Percentiles rank a stretch among this genome's conserved stretches.
Conservation (phyloP, 306 rosid genomes). For the Leucaena leucocephala region DNA sequence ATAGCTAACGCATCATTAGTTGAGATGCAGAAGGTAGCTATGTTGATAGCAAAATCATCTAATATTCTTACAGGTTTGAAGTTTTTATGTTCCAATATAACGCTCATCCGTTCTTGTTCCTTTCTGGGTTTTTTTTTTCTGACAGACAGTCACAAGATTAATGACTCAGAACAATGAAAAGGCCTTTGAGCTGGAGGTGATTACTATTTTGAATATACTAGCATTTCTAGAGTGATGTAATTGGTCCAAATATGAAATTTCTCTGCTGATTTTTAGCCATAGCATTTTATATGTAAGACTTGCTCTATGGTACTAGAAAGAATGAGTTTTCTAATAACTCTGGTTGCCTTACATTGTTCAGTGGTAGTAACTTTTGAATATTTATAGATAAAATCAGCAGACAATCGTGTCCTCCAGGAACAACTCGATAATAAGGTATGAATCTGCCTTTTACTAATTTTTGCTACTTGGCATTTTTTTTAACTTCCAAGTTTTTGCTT, state of each 20-base stretch:
- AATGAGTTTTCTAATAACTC: constrained; percentile 20
- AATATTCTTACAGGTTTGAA: constrained; percentile 25
- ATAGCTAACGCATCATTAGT: constrained; percentile 66
- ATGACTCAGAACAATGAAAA: constrained; percentile 81
- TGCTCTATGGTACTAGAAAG: constrained; percentile 1
- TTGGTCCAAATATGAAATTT: constrained; percentile 5
- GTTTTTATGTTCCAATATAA: constrained; percentile 22
- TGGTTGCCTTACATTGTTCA: not conserved
- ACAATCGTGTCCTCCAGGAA: constrained; percentile 94
- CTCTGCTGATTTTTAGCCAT: not conserved
- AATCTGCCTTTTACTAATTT: constrained; percentile 25
- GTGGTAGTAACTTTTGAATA: constrained; percentile 27
- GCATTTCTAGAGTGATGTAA: constrained; percentile 30
- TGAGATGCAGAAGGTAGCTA: constrained; percentile 93
- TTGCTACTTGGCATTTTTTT: not conserved
- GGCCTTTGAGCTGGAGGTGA: constrained; percentile 94
- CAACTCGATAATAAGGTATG: constrained; percentile 80
- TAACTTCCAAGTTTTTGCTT: not conserved
- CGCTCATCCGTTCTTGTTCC: constrained; percentile 21
- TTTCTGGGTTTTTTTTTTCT: constrained; percentile 34
- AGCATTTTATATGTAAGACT: constrained; percentile 18
- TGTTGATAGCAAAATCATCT: constrained; percentile 15
- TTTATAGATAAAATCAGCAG: constrained; percentile 87
- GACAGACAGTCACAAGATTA: constrained; percentile 78
- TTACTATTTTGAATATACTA: constrained; percentile 33